Base-by-base conservation (phyloP, 345 rosid species). In the Schrenkiella parvula region DNA sequence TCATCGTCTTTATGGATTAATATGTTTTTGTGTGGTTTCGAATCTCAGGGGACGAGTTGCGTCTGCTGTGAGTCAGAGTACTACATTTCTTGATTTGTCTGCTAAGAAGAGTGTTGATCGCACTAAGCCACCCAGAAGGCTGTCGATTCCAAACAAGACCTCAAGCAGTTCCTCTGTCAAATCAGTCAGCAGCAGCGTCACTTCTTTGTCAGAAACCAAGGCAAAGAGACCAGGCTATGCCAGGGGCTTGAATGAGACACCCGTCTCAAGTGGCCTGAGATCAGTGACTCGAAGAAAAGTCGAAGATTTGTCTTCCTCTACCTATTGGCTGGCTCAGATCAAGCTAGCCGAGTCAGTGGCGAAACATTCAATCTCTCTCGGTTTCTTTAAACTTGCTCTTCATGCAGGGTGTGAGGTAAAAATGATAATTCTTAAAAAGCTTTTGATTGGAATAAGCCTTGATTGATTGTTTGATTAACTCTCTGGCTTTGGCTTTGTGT, bases 381-480 rank as follows among this genome's bases (percentile, higher is more conserved):
- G 91, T 6, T 90, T 95, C 70, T 91, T 95, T 78, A 91, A 87
- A 78, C 97, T 95, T 53, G 97, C 93, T 59, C 70, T 84, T 6
- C 90, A 86, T 66, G 97, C 93, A 14, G 95, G 91, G 48, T 89
- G 96, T 66, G 84, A 91, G 96, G 98, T 93, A 73, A 22, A 4
- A 21, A 11, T 39, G 34, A 12, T 43, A 4, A 4, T 19, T 63
- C n/a, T 8, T 8, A 39, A 35, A 1, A 63, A 10, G 68, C 12
- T 34, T 34, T 25, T 56, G 17, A 9, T 66, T 52, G 17, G 1
- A 10, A 9, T 12, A 32, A 21, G 46, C 0, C 11, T 51, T 58
- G 55, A 5, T 54, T 53, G 18, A 19, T 64, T 46, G 13, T 34
- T 37, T 17, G 9, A 11, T 9, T 48, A 26, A 35, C 55, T 34